These are phyloP conservation scores for Plenodomus biglobosus DNA, from an alignment of 2,329 filamentous ascomycete species.

Conservation along the genomic window DNA sequence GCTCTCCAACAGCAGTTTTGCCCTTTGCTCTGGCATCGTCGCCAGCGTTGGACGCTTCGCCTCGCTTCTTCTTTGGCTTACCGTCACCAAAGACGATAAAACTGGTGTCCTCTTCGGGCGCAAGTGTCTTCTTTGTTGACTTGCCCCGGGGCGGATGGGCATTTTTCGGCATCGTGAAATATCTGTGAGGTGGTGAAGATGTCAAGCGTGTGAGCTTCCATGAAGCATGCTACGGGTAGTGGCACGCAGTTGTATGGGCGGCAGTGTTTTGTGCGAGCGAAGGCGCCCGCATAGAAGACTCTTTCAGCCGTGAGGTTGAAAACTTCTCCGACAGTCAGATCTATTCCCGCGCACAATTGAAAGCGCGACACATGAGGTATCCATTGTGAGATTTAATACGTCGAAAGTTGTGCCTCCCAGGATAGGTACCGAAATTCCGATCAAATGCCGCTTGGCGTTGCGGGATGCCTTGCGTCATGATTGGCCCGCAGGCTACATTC, in stretches of 20 bases:
- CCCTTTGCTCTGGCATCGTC: constrained; percentile 39
- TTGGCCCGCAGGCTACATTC: not conserved
- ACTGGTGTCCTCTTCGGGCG: constrained; percentile 52
- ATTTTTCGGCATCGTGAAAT: constrained; percentile 51
- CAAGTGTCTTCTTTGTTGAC: constrained; percentile 45
- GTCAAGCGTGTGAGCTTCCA: not conserved
- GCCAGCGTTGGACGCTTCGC: constrained; percentile 17
- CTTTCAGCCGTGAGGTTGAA: not conserved
- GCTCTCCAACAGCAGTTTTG: constrained; percentile 26
- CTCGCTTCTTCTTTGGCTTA: constrained; percentile 48
- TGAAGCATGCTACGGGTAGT: not conserved
- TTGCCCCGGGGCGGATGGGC: constrained; percentile 50
- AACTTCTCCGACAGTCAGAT: not conserved
- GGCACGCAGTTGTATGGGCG: not conserved
- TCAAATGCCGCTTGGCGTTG: not conserved
- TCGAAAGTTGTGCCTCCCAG: not conserved
- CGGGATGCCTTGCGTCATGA: not conserved
- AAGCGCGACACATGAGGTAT: not conserved
- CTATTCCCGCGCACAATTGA: not conserved
- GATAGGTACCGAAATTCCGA: not conserved
- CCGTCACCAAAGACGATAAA: constrained; percentile 54
- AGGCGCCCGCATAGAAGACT: not conserved
- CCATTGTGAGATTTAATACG: not conserved
- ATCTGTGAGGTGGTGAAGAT: not conserved
- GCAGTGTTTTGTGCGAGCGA: not conserved